Conservation (phyloP, 495 filamentous ascomycete species). For the Podospora anserina region DNA sequence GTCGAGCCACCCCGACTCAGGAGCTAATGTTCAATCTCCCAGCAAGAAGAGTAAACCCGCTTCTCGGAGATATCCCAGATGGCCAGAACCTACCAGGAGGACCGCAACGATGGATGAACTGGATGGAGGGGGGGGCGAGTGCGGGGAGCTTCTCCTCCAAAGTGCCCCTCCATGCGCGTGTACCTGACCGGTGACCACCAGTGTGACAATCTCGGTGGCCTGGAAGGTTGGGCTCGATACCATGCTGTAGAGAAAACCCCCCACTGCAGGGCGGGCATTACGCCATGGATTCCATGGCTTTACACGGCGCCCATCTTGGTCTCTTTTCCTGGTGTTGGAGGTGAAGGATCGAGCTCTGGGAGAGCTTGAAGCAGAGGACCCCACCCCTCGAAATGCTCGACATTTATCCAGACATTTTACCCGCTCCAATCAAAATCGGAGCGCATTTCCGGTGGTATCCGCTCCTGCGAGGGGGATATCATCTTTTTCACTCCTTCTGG, state of each 20-base stretch:
- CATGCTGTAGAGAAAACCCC: neutral
- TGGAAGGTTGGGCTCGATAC: neutral
- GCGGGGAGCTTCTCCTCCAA: slow-evolving; percentile 12
- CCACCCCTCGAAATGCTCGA: slow-evolving; percentile 13
- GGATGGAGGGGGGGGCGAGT: neutral
- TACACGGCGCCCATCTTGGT: neutral
- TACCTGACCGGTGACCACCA: neutral
- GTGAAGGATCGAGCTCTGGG: neutral
- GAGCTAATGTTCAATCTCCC: neutral
- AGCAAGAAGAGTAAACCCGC: slow-evolving; percentile 17
- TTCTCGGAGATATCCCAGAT: slow-evolving; percentile 24
- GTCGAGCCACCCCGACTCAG: neutral
- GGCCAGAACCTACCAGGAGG: slow-evolving; percentile 1
- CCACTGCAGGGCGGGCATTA: slow-evolving; percentile 21
- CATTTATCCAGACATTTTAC: slow-evolving; percentile 36
- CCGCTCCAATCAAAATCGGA: slow-evolving; percentile 34
- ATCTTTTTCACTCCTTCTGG: neutral
- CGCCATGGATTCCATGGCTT: slow-evolving; percentile 25
- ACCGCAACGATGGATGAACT: slow-evolving; percentile 2
- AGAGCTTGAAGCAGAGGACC: slow-evolving; percentile 12
- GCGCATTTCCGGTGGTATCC: slow-evolving; percentile 27
- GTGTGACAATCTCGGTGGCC: neutral
- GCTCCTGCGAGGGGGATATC: slow-evolving; percentile 15
- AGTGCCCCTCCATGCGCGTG: neutral
- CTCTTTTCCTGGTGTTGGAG: slow-evolving; percentile 5